Evolutionary conservation across 805 yeast genomes (phyloP).

Genomic region (Lachancea meyersii): DNA sequence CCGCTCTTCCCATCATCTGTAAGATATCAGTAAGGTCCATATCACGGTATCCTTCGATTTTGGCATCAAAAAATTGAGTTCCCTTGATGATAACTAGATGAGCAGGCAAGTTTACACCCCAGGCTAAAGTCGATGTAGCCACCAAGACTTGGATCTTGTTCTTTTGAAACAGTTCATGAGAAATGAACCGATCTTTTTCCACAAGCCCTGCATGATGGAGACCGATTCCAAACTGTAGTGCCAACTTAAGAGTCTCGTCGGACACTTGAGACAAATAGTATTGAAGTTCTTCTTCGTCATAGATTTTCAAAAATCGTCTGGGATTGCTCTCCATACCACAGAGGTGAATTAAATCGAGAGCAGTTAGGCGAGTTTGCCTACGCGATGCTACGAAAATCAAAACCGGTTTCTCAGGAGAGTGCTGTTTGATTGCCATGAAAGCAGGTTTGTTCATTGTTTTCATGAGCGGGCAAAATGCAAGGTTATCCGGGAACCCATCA

Average conservation of each 20-base stretch:
- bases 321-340: slow-evolving; percentile 56
- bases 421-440: slow-evolving; percentile 85
- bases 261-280: slow-evolving; percentile 81
- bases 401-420: slow-evolving; percentile 87
- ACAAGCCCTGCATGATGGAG: slow-evolving; percentile 97
- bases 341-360: slow-evolving; percentile 63
- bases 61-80: slow-evolving; percentile 90
- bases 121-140: slow-evolving; percentile 95
- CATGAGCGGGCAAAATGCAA: slow-evolving; percentile 70
- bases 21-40: slow-evolving; percentile 92
- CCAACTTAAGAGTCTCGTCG: slow-evolving; percentile 72
- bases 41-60: slow-evolving; percentile 89
- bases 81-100: slow-evolving; percentile 97
- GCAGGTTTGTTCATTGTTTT: slow-evolving; percentile 72
- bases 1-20: slow-evolving; percentile 98
- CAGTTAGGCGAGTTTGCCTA: slow-evolving; percentile 85
- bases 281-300: slow-evolving; percentile 68
- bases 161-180: slow-evolving; percentile 75
- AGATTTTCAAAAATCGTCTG: slow-evolving; percentile 62
- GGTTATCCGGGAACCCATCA: slow-evolving; percentile 76
- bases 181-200: slow-evolving; percentile 78
- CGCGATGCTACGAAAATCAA: slow-evolving; percentile 96
- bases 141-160: slow-evolving; percentile 87
- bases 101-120: slow-evolving; percentile 99
- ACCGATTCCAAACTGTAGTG: slow-evolving; percentile 80